A percentile compares a stretch with the other conserved stretches of the same genome.
Evolutionary conservation across 148 eudicot genomes (phyloP).

Genomic region (Silene uniflora): DNA sequence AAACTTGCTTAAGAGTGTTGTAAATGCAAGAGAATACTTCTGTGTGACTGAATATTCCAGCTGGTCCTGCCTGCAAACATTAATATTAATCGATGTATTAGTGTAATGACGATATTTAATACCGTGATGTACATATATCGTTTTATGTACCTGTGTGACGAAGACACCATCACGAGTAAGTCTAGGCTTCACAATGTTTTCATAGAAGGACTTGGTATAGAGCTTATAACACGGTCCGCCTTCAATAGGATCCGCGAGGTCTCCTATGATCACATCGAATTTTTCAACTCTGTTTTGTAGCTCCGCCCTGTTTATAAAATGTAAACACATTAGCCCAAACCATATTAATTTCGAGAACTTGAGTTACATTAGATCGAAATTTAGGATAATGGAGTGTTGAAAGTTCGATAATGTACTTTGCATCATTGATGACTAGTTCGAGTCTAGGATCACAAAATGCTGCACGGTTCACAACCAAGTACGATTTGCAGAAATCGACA

Average conservation of each 20-base stretch:
- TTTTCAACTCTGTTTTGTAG: slow-evolving; percentile 57
- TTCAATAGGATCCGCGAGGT: slow-evolving; percentile 87
- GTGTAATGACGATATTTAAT: background rate
- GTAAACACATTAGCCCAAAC: background rate
- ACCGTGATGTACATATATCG: background rate
- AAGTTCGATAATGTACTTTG: slow-evolving; percentile 38
- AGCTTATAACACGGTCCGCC: slow-evolving; percentile 97
- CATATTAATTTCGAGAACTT: too few species aligned
- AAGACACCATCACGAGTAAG: slow-evolving; percentile 70
- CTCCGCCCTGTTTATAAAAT: slow-evolving; percentile 56
- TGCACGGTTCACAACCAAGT: slow-evolving; percentile 64
- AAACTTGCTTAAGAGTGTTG: slow-evolving; percentile 88
- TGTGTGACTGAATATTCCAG: slow-evolving; percentile 88
- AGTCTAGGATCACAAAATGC: slow-evolving; percentile 83
- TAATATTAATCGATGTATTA: background rate
- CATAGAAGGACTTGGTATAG: slow-evolving; percentile 89
- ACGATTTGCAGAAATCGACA: slow-evolving; percentile 83
- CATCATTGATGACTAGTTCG: slow-evolving; percentile 80
- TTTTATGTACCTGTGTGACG: slow-evolving; percentile 70
- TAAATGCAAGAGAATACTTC: slow-evolving; percentile 89
- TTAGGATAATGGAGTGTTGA: too few species aligned
- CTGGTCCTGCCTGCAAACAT: slow-evolving; percentile 80
- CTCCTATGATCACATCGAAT: slow-evolving; percentile 83
- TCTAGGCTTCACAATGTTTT: slow-evolving; percentile 61
- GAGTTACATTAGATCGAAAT: background rate